phyloP scores from a whole-genome alignment of 2,329 filamentous ascomycete genomes.

The Huntiella bhutanensis region DNA sequence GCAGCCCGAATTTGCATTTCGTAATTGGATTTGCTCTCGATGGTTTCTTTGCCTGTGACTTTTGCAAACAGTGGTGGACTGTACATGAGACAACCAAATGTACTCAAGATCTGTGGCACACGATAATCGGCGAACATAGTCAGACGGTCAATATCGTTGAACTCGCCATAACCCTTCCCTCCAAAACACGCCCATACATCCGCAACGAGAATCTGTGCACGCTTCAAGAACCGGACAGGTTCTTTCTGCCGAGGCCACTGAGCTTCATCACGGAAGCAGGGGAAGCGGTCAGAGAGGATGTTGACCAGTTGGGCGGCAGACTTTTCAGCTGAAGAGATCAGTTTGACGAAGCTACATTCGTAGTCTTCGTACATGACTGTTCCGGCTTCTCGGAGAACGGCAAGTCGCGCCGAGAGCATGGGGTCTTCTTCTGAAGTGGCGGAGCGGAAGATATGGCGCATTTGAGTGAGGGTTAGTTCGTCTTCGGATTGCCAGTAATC shows the following conservation, averaged over 20 bases:
- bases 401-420: constrained; percentile 56
- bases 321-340: constrained; percentile 53
- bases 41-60: constrained; percentile 42
- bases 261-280: constrained; percentile 70
- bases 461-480: constrained; percentile 53
- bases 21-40: constrained; percentile 56
- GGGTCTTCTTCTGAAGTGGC: constrained; percentile 76
- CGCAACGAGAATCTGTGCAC: constrained; percentile 88
- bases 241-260: constrained; percentile 50
- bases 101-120: constrained; percentile 79
- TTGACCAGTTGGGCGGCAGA: constrained; percentile 80
- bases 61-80: constrained; percentile 58
- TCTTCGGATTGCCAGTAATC: constrained; percentile 68
- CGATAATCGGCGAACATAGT: constrained; percentile 99
- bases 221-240: constrained; percentile 68
- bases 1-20: constrained; percentile 79
- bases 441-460: constrained; percentile 68
- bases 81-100: constrained; percentile 65
- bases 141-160: constrained; percentile 81
- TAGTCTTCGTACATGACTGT: constrained; percentile 66
- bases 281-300: constrained; percentile 60
- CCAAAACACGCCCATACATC: constrained; percentile 95
- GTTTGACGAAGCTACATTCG: constrained; percentile 50
- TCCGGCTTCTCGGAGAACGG: constrained; percentile 68
- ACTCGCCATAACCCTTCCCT: constrained; percentile 58